Evolutionary conservation across 768 basidiomycete species (phyloP).

Genomic region (Pisolithus orientalis): DNA sequence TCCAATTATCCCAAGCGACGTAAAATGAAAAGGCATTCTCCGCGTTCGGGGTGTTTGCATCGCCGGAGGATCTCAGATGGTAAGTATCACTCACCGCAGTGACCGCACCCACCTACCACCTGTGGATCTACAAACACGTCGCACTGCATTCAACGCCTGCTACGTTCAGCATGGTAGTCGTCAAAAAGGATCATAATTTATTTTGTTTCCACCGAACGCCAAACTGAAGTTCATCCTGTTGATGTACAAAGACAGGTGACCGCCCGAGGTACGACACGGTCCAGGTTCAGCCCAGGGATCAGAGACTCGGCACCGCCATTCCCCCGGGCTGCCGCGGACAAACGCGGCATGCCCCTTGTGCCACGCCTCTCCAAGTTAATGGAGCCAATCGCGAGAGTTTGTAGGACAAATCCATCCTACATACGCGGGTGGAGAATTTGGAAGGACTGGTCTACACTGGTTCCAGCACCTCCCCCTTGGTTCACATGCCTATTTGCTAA

Average conservation of each 20-base stretch:
- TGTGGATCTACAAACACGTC: background rate
- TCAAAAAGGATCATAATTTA: background rate
- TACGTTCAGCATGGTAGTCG: background rate
- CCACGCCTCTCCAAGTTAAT: conserved; percentile 7
- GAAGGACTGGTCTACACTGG: background rate
- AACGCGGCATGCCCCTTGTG: conserved; percentile 4
- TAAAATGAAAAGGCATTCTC: conserved; percentile 18
- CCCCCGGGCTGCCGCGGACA: conserved; percentile 3
- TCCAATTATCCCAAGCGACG: background rate
- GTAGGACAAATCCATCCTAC: background rate
- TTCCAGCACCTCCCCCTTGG: background rate
- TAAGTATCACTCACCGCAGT: background rate
- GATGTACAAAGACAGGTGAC: background rate
- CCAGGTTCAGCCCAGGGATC: background rate
- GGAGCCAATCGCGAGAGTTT: background rate
- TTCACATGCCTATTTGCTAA: background rate
- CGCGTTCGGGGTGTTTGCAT: conserved; percentile 27
- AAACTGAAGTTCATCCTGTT: background rate
- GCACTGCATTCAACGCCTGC: background rate
- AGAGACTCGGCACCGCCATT: conserved; percentile 12
- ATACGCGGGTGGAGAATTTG: background rate
- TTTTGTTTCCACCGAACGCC: background rate
- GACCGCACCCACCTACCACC: background rate
- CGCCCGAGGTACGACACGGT: background rate
- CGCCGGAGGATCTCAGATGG: conserved; percentile 30